phyloP scores from a whole-genome alignment of 352 stramenopile species.

The Phytopythium litorale region DNA sequence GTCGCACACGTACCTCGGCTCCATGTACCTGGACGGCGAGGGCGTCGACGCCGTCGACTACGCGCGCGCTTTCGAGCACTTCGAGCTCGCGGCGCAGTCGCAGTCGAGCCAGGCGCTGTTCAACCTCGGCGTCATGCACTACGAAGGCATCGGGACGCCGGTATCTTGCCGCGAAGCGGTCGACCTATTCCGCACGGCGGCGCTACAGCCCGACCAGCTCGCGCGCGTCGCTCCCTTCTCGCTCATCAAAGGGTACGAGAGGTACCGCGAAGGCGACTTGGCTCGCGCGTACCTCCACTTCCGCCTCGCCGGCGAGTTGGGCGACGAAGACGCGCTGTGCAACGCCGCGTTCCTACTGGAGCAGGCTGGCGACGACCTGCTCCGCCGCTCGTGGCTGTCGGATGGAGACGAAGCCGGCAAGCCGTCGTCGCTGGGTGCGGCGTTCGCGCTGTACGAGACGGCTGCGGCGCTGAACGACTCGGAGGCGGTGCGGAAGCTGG shows the following conservation, averaged over 20 bases:
- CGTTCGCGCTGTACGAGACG: slow-evolving; percentile 48
- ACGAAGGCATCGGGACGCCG: slow-evolving; percentile 44
- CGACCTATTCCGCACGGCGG: slow-evolving; percentile 57
- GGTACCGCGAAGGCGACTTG: slow-evolving; percentile 58
- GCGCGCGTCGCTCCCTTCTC: slow-evolving; percentile 50
- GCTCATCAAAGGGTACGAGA: slow-evolving; percentile 60
- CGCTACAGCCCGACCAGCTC: slow-evolving; percentile 47
- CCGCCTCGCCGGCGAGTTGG: slow-evolving; percentile 52
- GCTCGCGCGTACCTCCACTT: slow-evolving; percentile 69
- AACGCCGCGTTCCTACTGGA: slow-evolving; percentile 79
- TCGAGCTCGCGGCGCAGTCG: slow-evolving; percentile 38
- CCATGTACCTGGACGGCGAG: slow-evolving; percentile 56
- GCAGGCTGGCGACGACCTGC: slow-evolving; percentile 44
- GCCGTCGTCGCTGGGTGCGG: slow-evolving; percentile 26
- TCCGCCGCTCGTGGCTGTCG: slow-evolving; percentile 11
- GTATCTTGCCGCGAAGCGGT: slow-evolving; percentile 42
- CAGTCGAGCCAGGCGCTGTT: slow-evolving; percentile 57
- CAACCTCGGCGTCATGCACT: slow-evolving; percentile 78
- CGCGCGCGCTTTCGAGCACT: slow-evolving; percentile 53
- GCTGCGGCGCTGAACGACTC: slow-evolving; percentile 63
- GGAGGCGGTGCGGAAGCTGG: slow-evolving; percentile 66
- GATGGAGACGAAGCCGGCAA: slow-evolving; percentile 4
- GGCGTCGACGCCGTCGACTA: slow-evolving; percentile 49
- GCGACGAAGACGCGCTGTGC: slow-evolving; percentile 54
- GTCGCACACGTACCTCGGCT: slow-evolving; percentile 66